Evolutionary conservation across 768 basidiomycete species (phyloP), one percentile per base, ranked within the genome.

Genomic region (Collybiopsis confluens): DNA sequence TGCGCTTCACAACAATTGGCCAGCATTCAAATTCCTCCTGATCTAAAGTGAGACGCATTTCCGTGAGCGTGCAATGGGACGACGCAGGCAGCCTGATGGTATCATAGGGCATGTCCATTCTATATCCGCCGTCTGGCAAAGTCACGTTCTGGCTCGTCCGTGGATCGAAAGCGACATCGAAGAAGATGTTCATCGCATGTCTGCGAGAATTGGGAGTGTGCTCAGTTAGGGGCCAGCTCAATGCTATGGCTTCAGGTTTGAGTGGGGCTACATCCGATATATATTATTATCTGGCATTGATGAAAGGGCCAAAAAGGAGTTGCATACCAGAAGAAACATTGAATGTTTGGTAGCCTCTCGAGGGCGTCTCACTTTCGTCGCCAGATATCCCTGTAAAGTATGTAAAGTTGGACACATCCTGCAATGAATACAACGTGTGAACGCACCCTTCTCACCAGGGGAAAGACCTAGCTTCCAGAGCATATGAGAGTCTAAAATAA

Each of bases 221-320:
- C 20, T 49, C 27, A 16, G 21, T 26, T 9, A 49, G 21, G 24
- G 47, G 47, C 47, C 47, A 49, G 47, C 18, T 49, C 47, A 49
- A 21, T 24, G 47, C 33, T 8, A 49, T 37, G 10, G 37, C 47
- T 49, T 47, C 45, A n/a, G 26, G 27, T 35, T 47, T 47, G 26
- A 47, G 26, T 47, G 45, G 45, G 2, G 33, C 45, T 30, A 11
- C 27, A 27, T 27, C 20, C 16, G 9, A 28, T 10, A 47, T 18
- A 4, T 4, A 33, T n/a, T n/a, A n/a, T n/a, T n/a, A n/a, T n/a
- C n/a, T n/a, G n/a, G n/a, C n/a, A n/a, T n/a, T n/a, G n/a, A n/a
- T n/a, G n/a, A n/a, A n/a, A n/a, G n/a, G n/a, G n/a, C n/a, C n/a
- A n/a, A n/a, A n/a, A n/a, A n/a, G n/a, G n/a, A n/a, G n/a, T n/a